phyloP scores from a whole-genome alignment of 352 stramenopile species.

The Globisporangium heterothallicum region DNA sequence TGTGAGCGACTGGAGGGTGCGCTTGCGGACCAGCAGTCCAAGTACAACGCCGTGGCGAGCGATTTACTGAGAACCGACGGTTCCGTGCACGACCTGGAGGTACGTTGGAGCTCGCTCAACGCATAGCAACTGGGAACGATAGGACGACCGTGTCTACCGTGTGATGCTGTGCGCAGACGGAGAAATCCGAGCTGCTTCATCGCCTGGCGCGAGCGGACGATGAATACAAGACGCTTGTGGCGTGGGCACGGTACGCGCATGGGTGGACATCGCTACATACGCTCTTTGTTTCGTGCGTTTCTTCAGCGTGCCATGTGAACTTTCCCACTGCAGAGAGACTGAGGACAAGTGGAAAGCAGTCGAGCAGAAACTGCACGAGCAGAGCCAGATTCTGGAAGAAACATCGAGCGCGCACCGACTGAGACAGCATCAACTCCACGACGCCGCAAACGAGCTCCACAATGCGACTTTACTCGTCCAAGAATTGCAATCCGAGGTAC shows the following conservation, averaged over 20 bases:
- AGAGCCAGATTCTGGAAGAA: conserved; percentile 38
- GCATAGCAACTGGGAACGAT: not conserved
- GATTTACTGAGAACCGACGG: conserved; percentile 24
- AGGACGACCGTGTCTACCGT: no score
- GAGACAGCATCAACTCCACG: conserved; percentile 20
- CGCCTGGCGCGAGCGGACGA: conserved; percentile 26
- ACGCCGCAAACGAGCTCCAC: conserved; percentile 16
- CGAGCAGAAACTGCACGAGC: conserved; percentile 28
- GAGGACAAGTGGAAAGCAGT: conserved; percentile 31
- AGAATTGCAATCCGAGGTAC: conserved; percentile 24
- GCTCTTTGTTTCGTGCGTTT: conserved; percentile 1
- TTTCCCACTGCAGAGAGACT: conserved; percentile 25
- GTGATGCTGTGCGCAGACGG: conserved; percentile 10
- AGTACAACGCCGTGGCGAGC: conserved; percentile 14
- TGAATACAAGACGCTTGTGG: conserved; percentile 28
- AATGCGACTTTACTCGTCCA: conserved; percentile 11
- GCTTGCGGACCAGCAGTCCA: conserved; percentile 20
- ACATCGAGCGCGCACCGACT: conserved; percentile 18
- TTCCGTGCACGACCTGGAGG: conserved; percentile 17
- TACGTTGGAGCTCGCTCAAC: conserved; percentile 2
- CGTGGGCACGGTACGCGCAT: conserved; percentile 22
- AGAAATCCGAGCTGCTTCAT: conserved; percentile 20
- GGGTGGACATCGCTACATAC: no score
- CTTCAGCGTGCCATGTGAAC: conserved; percentile 8
- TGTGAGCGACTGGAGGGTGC: conserved; percentile 18